Percentiles rank a stretch among this genome's conserved stretches.
Conservation (phyloP, 371 early-diverging fungal species). For the Syncephalastrum sp. region DNA sequence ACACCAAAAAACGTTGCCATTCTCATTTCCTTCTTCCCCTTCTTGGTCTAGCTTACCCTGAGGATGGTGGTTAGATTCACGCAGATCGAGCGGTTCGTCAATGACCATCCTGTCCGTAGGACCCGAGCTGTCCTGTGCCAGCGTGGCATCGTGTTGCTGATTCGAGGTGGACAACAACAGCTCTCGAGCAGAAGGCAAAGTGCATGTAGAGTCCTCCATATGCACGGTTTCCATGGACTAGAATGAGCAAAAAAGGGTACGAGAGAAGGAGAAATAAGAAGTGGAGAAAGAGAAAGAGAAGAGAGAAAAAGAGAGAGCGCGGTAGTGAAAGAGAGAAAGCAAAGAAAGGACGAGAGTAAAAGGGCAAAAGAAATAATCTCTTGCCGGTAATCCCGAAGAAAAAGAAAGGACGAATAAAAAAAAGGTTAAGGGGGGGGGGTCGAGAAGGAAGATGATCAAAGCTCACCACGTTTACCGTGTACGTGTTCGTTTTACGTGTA, state of each 20-base stretch:
- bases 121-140: conserved; percentile 1
- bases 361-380: not conserved
- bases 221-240: conserved; percentile 23
- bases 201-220: conserved; percentile 18
- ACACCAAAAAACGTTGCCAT: too few relatives aligned
- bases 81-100: conserved; percentile 20
- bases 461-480: too few relatives aligned
- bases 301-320: conserved; percentile 4
- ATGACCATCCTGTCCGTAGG: conserved; percentile 21
- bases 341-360: conserved; percentile 1
- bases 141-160: conserved; percentile 3
- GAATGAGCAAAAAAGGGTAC: not conserved
- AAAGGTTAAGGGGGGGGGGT: too few relatives aligned
- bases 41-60: conserved; percentile 8
- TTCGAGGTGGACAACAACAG: conserved; percentile 18
- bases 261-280: not conserved
- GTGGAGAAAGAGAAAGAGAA: conserved; percentile 4
- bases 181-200: conserved; percentile 33
- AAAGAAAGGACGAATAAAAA: too few relatives aligned
- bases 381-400: too few relatives aligned
- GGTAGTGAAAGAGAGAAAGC: not conserved
- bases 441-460: too few relatives aligned
- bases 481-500: too few relatives aligned
- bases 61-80: conserved; percentile 8
- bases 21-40: too few relatives aligned